A percentile compares a stretch with the other conserved stretches of the same genome.
These are phyloP conservation scores for Zasmidium angulare DNA, from an alignment of 2,329 filamentous ascomycete genomes.

Conservation along the genomic window DNA sequence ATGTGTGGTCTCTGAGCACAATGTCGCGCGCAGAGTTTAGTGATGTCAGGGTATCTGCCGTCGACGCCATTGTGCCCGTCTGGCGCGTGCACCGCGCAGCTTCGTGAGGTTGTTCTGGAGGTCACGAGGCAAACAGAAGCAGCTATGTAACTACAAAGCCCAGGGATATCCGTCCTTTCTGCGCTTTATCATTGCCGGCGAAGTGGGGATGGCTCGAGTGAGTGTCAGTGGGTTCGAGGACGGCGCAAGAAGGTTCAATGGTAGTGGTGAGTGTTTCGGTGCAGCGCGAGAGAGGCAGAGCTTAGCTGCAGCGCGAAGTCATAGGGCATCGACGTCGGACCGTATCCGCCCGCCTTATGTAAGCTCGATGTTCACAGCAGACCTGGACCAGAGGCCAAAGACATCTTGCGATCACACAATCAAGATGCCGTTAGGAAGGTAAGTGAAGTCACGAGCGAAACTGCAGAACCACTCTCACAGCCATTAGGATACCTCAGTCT, in stretches of 20 bases:
- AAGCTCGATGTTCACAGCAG: background rate
- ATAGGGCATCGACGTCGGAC: background rate
- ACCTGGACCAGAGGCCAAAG: background rate
- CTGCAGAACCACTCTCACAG: background rate
- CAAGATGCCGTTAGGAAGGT: constrained; percentile 27
- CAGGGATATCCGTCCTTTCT: constrained; percentile 9
- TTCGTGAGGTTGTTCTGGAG: constrained; percentile 13
- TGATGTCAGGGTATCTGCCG: constrained; percentile 75
- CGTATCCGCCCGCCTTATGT: background rate
- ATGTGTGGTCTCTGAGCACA: constrained; percentile 79
- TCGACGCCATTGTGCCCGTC: constrained; percentile 26
- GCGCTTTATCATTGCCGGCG: constrained; percentile 16
- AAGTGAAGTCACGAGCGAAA: too few relatives aligned
- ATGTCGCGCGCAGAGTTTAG: constrained; percentile 88
- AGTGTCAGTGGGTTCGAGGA: background rate
- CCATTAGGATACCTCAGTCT: constrained; percentile 55
- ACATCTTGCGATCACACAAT: background rate
- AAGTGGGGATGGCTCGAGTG: background rate
- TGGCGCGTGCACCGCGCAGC: constrained; percentile 5
- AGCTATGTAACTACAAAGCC: constrained; percentile 27
- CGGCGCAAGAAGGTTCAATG: background rate
- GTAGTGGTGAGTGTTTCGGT: background rate
- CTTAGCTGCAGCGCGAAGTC: background rate
- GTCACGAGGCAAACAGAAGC: constrained; percentile 25
- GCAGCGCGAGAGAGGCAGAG: background rate